Percentiles rank a stretch among this genome's conserved stretches.
phyloP scores from a whole-genome alignment of 495 filamentous ascomycete species.

The Neurospora sp. region DNA sequence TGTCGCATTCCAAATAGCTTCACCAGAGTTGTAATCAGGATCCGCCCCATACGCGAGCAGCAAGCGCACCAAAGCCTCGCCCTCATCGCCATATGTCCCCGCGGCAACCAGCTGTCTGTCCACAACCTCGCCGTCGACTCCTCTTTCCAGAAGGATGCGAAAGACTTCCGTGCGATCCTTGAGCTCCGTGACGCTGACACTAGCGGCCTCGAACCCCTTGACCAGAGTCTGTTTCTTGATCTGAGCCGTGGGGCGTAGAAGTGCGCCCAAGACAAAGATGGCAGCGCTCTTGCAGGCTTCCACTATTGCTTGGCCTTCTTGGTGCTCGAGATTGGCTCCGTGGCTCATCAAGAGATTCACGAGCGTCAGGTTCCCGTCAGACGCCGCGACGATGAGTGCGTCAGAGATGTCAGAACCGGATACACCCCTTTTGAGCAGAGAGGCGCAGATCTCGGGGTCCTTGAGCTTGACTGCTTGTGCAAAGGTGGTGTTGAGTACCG shows the following conservation, averaged over 20 bases:
- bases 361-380: slow-evolving; percentile 34
- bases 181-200: slow-evolving; percentile 27
- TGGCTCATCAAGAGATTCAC: slow-evolving; percentile 30
- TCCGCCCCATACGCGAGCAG: slow-evolving; percentile 33
- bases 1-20: slow-evolving; percentile 38
- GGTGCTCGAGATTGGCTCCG: slow-evolving; percentile 33
- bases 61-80: slow-evolving; percentile 27
- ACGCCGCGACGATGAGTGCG: slow-evolving; percentile 30
- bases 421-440: slow-evolving; percentile 28
- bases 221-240: slow-evolving; percentile 25
- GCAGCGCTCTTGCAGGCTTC: slow-evolving; percentile 33
- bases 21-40: slow-evolving; percentile 34
- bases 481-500: slow-evolving; percentile 24
- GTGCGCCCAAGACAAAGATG: slow-evolving; percentile 28
- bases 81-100: slow-evolving; percentile 31
- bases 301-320: slow-evolving; percentile 36
- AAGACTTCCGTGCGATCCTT: slow-evolving; percentile 30
- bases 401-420: slow-evolving; percentile 27
- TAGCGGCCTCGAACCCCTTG: slow-evolving; percentile 35
- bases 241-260: slow-evolving; percentile 23
- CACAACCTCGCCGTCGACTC: slow-evolving; percentile 31
- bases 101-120: slow-evolving; percentile 36
- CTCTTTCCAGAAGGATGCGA: slow-evolving; percentile 27
- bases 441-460: slow-evolving; percentile 22
- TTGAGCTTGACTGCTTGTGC: slow-evolving; percentile 21